Evolutionary conservation across 1,139 yeast species (phyloP).

Genomic region (Geotrichum reessii): DNA sequence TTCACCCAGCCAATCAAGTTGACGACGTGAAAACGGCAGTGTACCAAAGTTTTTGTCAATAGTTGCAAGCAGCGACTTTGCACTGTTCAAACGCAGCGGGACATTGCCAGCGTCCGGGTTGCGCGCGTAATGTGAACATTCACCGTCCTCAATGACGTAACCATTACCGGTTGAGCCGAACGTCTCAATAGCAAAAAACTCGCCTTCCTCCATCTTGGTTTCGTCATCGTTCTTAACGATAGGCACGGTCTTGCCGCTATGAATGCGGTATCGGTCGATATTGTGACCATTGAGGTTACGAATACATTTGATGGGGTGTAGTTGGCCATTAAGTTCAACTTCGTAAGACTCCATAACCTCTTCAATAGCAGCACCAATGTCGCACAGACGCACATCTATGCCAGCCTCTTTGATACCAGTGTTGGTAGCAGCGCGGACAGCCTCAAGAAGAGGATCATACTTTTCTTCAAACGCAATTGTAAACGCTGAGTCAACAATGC

Average conservation of each 20-base stretch:
- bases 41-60: constrained; percentile 86
- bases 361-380: constrained; percentile 92
- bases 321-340: constrained; percentile 80
- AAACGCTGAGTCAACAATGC: constrained; percentile 90
- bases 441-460: constrained; percentile 71
- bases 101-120: constrained; percentile 46
- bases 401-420: constrained; percentile 93
- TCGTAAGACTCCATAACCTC: constrained; percentile 97
- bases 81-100: constrained; percentile 53
- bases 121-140: constrained; percentile 87
- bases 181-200: constrained; percentile 95
- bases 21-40: constrained; percentile 93
- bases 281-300: constrained; percentile 93
- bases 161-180: constrained; percentile 97
- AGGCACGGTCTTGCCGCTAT: constrained; percentile 94
- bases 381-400: constrained; percentile 89
- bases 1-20: constrained; percentile 85
- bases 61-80: constrained; percentile 57
- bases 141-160: constrained; percentile 79
- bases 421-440: constrained; percentile 91
- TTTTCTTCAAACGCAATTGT: constrained; percentile 69
- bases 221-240: constrained; percentile 88
- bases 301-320: constrained; percentile 80
- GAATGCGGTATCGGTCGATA: constrained; percentile 76
- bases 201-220: constrained; percentile 99